Evolutionary conservation across 305 asterid species (phyloP).

Genomic region (Andrographis paniculata): DNA sequence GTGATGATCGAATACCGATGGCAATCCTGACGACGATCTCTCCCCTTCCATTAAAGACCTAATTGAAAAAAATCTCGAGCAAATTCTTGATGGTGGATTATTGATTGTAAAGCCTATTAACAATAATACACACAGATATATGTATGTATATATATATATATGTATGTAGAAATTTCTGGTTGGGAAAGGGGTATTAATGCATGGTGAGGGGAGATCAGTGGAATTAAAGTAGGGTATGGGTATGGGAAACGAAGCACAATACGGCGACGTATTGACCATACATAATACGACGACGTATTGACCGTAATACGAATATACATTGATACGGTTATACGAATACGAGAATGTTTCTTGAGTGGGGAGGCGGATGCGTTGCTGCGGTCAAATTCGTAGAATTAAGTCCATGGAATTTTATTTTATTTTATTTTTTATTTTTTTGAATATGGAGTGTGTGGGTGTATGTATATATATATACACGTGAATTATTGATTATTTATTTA

Average conservation of each 20-base stretch:
- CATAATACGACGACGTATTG: too few species aligned
- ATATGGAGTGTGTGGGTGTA: too few species aligned
- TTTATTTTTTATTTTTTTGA: too few species aligned
- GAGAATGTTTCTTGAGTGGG: conserved; percentile 3
- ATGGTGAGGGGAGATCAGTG: too few species aligned
- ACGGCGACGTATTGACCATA: neutral
- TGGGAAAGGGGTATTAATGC: conserved; percentile 10
- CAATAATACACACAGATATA: neutral
- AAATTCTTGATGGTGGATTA: conserved; percentile 32
- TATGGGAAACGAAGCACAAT: neutral
- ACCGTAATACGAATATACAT: too few species aligned
- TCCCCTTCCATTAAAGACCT: conserved; percentile 53
- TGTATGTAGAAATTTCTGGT: conserved; percentile 20
- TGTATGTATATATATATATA: neutral
- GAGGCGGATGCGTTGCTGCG: neutral
- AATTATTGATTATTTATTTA: too few species aligned
- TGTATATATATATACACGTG: neutral
- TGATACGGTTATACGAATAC: too few species aligned
- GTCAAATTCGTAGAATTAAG: too few species aligned
- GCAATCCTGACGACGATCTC: conserved; percentile 27
- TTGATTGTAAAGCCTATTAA: too few species aligned
- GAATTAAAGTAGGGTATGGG: neutral
- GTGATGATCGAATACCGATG: conserved; percentile 37
- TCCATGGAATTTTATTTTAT: too few species aligned
- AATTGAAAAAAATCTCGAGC: conserved; percentile 25